Evolutionary conservation across 2,329 filamentous ascomycete genomes (phyloP).

Genomic region (Colletotrichum sp.): DNA sequence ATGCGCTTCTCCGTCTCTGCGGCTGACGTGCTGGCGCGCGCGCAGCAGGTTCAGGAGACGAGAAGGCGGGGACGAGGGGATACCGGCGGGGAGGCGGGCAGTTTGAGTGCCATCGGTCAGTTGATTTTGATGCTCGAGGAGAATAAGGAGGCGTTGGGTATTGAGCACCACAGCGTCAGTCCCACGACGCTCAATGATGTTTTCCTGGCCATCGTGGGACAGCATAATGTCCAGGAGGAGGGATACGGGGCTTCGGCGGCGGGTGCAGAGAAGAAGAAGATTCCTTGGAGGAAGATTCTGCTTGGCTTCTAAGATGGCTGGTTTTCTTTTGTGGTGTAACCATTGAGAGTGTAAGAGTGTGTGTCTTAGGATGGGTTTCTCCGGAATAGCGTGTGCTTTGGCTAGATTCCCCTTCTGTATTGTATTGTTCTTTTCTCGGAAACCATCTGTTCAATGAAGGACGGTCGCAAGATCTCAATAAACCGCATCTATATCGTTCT

Average conservation of each 20-base stretch:
- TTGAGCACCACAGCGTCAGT: slow-evolving; percentile 86
- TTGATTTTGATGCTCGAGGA: slow-evolving; percentile 78
- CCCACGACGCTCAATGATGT: slow-evolving; percentile 93
- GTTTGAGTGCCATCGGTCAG: slow-evolving; percentile 62
- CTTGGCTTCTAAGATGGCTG: not conserved
- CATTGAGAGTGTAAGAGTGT: not conserved
- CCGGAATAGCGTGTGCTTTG: not conserved
- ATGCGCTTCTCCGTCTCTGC: slow-evolving; percentile 30
- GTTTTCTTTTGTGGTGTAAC: not conserved
- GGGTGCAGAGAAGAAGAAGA: not conserved
- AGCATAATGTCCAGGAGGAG: slow-evolving; percentile 81
- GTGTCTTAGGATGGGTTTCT: not conserved
- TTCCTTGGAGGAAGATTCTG: slow-evolving; percentile 1
- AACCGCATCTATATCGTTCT: not conserved
- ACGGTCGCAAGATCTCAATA: not conserved
- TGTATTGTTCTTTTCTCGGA: not conserved
- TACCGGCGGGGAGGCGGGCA: rapidly evolving
- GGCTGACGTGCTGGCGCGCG: not conserved
- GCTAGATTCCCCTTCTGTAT: not conserved
- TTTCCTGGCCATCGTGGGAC: slow-evolving; percentile 83
- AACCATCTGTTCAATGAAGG: rapidly evolving
- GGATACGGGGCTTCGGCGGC: slow-evolving; percentile 39
- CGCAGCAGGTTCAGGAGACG: not conserved
- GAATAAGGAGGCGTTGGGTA: slow-evolving; percentile 68
- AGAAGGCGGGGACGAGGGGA: not conserved